phyloP scores from a whole-genome alignment of 2,329 filamentous ascomycete species.

The Sporothrix schenckii region DNA sequence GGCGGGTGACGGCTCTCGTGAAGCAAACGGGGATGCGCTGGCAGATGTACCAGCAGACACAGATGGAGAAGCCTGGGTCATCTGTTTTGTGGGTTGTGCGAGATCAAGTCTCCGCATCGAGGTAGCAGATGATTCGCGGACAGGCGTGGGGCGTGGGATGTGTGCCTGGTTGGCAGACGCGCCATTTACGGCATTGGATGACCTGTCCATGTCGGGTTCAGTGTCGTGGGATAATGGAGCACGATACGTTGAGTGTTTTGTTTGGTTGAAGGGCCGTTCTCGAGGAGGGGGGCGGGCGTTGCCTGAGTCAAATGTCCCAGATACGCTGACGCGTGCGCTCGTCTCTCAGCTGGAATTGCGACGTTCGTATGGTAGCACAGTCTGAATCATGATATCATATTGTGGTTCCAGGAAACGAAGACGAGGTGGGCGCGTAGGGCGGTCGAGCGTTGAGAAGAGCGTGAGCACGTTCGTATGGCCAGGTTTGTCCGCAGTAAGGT shows the following conservation, averaged over 20 bases:
- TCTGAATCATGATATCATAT: constrained; percentile 34
- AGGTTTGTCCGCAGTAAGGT: neutral
- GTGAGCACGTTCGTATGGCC: neutral
- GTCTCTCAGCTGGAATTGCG: constrained; percentile 30
- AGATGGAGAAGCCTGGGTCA: constrained; percentile 35
- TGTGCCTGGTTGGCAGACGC: constrained; percentile 36
- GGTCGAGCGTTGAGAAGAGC: neutral
- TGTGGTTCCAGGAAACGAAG: constrained; percentile 20
- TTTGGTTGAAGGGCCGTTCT: constrained; percentile 16
- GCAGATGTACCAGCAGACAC: constrained; percentile 41
- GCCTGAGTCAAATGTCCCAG: constrained; percentile 22
- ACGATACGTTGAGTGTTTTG: constrained; percentile 28
- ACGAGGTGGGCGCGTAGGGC: neutral
- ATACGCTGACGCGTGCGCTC: constrained; percentile 19
- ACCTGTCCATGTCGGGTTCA: constrained; percentile 43
- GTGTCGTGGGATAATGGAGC: constrained; percentile 39
- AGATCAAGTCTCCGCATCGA: constrained; percentile 37
- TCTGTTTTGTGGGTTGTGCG: constrained; percentile 33
- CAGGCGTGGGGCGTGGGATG: constrained; percentile 37
- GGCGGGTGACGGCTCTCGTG: constrained; percentile 54
- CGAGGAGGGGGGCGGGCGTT: constrained; percentile 34
- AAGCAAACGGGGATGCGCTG: constrained; percentile 42
- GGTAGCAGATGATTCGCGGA: constrained; percentile 39
- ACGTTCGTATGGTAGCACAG: constrained; percentile 26
- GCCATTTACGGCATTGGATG: constrained; percentile 42